Base-by-base conservation (phyloP, 2,329 filamentous ascomycete species). In the Colletotrichum endophyticum region DNA sequence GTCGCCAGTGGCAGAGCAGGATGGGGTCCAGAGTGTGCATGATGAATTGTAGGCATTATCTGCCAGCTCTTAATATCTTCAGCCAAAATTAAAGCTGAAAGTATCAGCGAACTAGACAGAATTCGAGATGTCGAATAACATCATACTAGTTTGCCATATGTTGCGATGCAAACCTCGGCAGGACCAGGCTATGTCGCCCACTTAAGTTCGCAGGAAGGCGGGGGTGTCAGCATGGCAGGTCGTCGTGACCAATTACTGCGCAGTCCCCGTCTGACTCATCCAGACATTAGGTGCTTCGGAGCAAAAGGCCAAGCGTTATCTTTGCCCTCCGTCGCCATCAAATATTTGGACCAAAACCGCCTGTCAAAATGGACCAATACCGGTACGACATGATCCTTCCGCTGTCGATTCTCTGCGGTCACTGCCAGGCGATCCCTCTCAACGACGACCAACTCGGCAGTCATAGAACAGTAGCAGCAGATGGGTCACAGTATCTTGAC, bases 1-100 rank as follows among this genome's bases (percentile, higher is more conserved):
- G 19, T 57, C 70, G 13, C 63, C 56, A 11, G 63, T 53, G n/a
- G 76, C 77, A 49, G 71, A 66, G n/a, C 75, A 67, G 22, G 27
- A 62, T 30, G 32, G 9, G 44, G 13, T 36, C 13, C 9, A 16
- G 12, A 34, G 8, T 22, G 16, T 5, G 15, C 30, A 62, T 49
- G 49, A 62, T 28, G 71, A 59, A 28, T 32, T 56, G 19, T 67
- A 22, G 22, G 56, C 22, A 22, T 34, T 13, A 34, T 15, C 27
- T 28, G 13, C 56, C 16, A 22, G 13, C 27, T 59, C 25, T 13
- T 28, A 9, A 59, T 28, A 28, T 59, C 6, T 28, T 1, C 8
- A 16, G 27, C 27, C n/a, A 49, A 22, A 13, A 7, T 49, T 8
- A 13, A 44, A 44, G n/a, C 19, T 22, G n/a, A 6, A 49, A 49